Evolutionary conservation across 2,329 filamentous ascomycete species (phyloP), one percentile per base, ranked within the genome.

Genomic region (Pseudogymnoascus sp.): DNA sequence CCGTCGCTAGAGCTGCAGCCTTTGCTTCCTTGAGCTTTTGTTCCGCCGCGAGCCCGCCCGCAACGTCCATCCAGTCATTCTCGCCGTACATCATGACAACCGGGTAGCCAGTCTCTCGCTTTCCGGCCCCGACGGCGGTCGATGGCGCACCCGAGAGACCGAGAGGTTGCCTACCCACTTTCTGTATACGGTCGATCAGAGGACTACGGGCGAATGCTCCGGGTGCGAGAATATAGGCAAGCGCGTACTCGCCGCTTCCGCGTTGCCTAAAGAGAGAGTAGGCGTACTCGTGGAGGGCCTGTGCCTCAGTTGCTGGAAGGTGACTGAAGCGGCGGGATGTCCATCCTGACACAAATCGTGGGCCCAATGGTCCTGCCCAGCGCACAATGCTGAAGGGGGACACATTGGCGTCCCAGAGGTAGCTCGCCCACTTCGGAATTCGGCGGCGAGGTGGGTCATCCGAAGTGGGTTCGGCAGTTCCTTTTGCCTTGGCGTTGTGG

Each of bases 31-130:
- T 87, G 11, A 97, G 82, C 74, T 89, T 92, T 75, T 93, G 85
- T 71, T 89, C 85, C 0, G 93, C 87, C 0, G 89, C 91, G 56
- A 87, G 85, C 0, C 95, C 95, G 29, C 93, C 95, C 0, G 86
- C 86, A 7, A 95, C 87, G 68, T 99, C 95, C 95, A 99, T 99
- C 95, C 95, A 99, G 79, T 99, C 95, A 72, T 95, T 88, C 70
- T 97, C 93, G 67, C 95, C 95, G 73, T 99, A 99, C 89, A 97
- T 93, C 73, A 99, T 84, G 7, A 97, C 83, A 33, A 97, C 80
- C 0, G 95, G 93, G 60, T 92, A 80, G 1, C 93, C 92, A 0
- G 82, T 89, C 62, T 75, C 72, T 46, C 71, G 73, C 29, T 35
- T 63, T 29, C 11, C 33, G 15, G 37, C 5, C 29, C 21, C 61